Conservation (phyloP, 805 yeast genomes). For the Spathaspora sp. region DNA sequence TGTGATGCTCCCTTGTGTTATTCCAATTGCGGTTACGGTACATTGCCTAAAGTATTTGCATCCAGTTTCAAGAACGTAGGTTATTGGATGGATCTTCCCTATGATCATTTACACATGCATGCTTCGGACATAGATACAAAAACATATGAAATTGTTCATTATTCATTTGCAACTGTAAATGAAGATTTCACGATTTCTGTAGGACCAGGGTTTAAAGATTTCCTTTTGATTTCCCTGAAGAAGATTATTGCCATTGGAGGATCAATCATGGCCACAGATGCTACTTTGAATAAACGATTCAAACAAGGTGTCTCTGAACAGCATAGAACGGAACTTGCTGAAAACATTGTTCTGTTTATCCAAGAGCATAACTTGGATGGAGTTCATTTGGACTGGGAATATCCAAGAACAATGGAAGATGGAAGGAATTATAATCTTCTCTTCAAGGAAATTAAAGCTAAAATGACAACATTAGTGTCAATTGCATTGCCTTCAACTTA, state of each 20-base stretch:
- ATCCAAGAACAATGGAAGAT: slow-evolving; percentile 11
- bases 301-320: slow-evolving; percentile 9
- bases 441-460: slow-evolving; percentile 10
- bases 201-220: not conserved
- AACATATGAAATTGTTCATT: slow-evolving; percentile 12
- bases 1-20: slow-evolving; percentile 14
- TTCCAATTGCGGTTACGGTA: slow-evolving; percentile 17
- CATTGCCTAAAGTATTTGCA: slow-evolving; percentile 10
- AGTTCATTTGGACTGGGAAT: slow-evolving; percentile 20
- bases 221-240: slow-evolving; percentile 10
- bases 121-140: slow-evolving; percentile 6
- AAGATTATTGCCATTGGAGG: slow-evolving; percentile 17
- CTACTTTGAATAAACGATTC: slow-evolving; percentile 11
- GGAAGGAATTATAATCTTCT: slow-evolving; percentile 13
- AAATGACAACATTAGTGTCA: slow-evolving; percentile 11
- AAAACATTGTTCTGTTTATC: slow-evolving; percentile 11
- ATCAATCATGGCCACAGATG: slow-evolving; percentile 12
- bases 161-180: slow-evolving; percentile 13
- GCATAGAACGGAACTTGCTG: slow-evolving; percentile 12
- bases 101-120: slow-evolving; percentile 7
- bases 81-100: slow-evolving; percentile 13
- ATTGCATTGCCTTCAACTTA: slow-evolving; percentile 16
- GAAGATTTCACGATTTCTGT: slow-evolving; percentile 11
- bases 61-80: slow-evolving; percentile 11
- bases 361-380: slow-evolving; percentile 14